A percentile compares a stretch with the other conserved stretches of the same genome.
Conservation (phyloP, 257 asterid genomes). For the Ballota nigra region DNA sequence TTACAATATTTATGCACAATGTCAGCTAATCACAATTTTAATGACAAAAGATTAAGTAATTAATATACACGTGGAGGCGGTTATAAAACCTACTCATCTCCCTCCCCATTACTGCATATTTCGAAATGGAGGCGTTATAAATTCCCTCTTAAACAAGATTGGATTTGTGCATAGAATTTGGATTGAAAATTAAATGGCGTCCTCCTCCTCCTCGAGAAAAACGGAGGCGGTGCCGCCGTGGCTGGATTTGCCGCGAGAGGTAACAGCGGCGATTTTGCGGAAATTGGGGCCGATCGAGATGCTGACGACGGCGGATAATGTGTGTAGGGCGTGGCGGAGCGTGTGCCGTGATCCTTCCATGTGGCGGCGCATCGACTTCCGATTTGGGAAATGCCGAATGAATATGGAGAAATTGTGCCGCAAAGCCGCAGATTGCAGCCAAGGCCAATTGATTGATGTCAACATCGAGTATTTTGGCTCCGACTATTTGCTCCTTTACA, state of each 20-base stretch:
- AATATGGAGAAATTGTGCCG: conserved; percentile 31
- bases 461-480: conserved; percentile 25
- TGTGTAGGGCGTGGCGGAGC: conserved; percentile 46
- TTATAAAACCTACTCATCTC: no score
- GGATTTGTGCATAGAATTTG: background rate
- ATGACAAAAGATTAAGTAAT: no score
- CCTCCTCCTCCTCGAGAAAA: conserved; percentile 18
- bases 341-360: conserved; percentile 48
- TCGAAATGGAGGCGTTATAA: no score
- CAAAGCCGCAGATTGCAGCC: conserved; percentile 43
- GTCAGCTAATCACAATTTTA: no score
- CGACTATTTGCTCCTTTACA: conserved; percentile 34
- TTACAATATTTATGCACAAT: no score
- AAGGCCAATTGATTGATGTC: conserved; percentile 38
- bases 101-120: no score
- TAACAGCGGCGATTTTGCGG: conserved; percentile 44
- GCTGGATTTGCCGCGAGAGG: conserved; percentile 49
- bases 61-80: no score
- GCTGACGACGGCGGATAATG: conserved; percentile 38
- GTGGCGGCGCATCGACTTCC: conserved; percentile 42
- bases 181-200: conserved; percentile 5
- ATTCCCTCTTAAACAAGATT: no score
- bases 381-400: background rate
- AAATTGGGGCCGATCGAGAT: conserved; percentile 43
- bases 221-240: conserved; percentile 33